Percentiles rank a stretch among this genome's conserved stretches.
Evolutionary conservation across 2,329 filamentous ascomycete species (phyloP).

Genomic region (Fusarium abutilonis): DNA sequence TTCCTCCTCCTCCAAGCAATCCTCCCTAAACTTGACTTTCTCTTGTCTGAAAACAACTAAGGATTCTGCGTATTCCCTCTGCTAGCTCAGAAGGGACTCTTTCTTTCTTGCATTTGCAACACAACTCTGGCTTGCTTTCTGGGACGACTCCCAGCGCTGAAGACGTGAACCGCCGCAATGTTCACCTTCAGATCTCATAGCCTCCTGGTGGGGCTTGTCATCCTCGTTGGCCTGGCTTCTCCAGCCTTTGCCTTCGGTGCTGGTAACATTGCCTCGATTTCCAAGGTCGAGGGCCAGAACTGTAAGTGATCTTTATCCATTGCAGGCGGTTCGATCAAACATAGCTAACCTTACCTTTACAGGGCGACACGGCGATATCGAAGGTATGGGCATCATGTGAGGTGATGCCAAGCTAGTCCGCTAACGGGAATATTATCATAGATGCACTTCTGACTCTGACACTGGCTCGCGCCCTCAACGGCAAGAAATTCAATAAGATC

Average conservation of each 20-base stretch:
- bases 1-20: conserved; percentile 6
- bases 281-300: conserved; percentile 84
- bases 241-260: conserved; percentile 84
- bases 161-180: conserved; percentile 53
- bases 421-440: conserved; percentile 57
- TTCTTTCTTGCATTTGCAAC: conserved; percentile 16
- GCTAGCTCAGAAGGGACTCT: conserved; percentile 37
- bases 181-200: conserved; percentile 59
- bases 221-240: conserved; percentile 73
- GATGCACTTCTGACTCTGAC: conserved; percentile 82
- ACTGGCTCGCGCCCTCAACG: conserved; percentile 61
- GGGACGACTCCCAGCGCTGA: conserved; percentile 33
- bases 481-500: conserved; percentile 88
- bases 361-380: conserved; percentile 88
- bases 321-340: neutral
- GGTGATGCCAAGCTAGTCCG: neutral
- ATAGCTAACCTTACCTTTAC: conserved; percentile 22
- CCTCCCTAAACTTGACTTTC: conserved; percentile 3
- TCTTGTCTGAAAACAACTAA: conserved; percentile 8
- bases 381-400: neutral
- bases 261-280: conserved; percentile 85
- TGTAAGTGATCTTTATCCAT: conserved; percentile 59
- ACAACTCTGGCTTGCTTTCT: conserved; percentile 16
- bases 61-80: conserved; percentile 20
- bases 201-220: conserved; percentile 63